A percentile compares a stretch with the other conserved stretches of the same genome.
Conservation (phyloP, 2,329 filamentous ascomycete genomes). For the Endocalyx cinctus region DNA sequence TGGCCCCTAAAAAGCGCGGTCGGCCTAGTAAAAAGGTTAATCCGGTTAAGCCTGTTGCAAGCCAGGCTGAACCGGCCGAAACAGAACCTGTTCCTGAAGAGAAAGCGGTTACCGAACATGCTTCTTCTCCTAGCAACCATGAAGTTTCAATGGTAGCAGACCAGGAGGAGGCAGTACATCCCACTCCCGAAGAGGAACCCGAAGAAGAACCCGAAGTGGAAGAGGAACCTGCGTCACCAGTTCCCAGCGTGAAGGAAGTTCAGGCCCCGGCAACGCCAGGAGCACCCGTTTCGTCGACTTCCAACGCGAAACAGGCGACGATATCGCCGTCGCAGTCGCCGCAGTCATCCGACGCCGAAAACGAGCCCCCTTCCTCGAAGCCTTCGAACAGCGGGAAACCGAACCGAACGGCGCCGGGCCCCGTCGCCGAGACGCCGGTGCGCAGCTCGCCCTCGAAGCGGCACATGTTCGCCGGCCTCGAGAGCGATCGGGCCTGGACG, state of each 20-base stretch:
- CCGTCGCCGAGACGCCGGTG: constrained; percentile 43
- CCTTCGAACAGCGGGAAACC: constrained; percentile 42
- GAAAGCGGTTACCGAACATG: constrained; percentile 13
- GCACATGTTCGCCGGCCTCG: constrained; percentile 50
- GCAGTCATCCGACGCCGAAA: constrained; percentile 76
- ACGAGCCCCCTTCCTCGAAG: constrained; percentile 66
- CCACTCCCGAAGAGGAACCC: too few species aligned
- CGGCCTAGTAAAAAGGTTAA: constrained; percentile 28
- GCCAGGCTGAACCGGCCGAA: constrained; percentile 23
- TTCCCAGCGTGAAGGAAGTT: constrained; percentile 15
- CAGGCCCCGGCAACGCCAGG: constrained; percentile 39
- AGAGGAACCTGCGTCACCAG: constrained; percentile 10
- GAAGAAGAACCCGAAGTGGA: constrained; percentile 9
- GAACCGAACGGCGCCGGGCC: constrained; percentile 43
- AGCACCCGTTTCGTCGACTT: constrained; percentile 37
- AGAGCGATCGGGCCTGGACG: constrained; percentile 63
- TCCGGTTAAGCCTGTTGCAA: too few species aligned
- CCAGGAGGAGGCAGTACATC: constrained; percentile 16
- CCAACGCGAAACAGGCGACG: constrained; percentile 48
- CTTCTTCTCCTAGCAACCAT: constrained; percentile 3
- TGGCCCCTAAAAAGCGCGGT: constrained; percentile 28
- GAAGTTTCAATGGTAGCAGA: too few species aligned
- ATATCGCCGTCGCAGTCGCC: constrained; percentile 63
- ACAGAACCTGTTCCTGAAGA: constrained; percentile 19
- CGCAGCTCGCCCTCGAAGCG: constrained; percentile 59